Evolutionary conservation across 768 basidiomycete genomes (phyloP), one percentile per base, ranked within the genome.

Genomic region (Pulveroboletus sp.): DNA sequence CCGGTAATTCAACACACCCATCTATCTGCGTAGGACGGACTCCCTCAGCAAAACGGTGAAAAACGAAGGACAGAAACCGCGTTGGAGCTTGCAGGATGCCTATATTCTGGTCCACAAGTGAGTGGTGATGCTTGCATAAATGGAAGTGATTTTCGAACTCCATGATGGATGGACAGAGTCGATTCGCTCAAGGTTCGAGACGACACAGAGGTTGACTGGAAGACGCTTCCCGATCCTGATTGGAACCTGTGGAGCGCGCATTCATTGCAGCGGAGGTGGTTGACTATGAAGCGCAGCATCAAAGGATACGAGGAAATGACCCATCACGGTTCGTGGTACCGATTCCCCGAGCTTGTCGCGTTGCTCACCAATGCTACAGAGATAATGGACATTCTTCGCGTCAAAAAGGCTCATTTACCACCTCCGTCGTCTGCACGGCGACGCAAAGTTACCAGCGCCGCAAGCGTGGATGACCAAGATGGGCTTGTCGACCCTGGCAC

Each of bases 181-280:
- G 85, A 85, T 60, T 81, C 86, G 0, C 65, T 91, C 40, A 77
- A 83, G 50, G 85, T 91, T 45, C 75, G 77, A 37, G 83, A 91
- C 59, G 89, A 93, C 58, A 85, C 81, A 24, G 90, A 92, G 61
- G 85, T 93, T 39, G 85, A 89, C 58, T 93, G 89, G 90, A 89
- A 88, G 61, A 75, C 76, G 16, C 71, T 92, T 11, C 71, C 80
- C 1, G 89, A 93, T 63, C 62, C 79, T 14, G 74, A 83, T 50
- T 91, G 89, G 89, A 89, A 91, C 58, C 62, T 89, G 9, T 91
- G 86, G 86, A 91, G 89, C 63, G 80, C 86, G 0, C 89, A 92
- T 60, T 74, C 78, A 13, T 71, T 92, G 30, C 89, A 90, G 56
- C 77, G 87, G 32, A 82, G 87, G 42, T 92, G 89, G 89, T 62